phyloP scores from a whole-genome alignment of 306 rosid genomes.

The Vachellia collinsii region DNA sequence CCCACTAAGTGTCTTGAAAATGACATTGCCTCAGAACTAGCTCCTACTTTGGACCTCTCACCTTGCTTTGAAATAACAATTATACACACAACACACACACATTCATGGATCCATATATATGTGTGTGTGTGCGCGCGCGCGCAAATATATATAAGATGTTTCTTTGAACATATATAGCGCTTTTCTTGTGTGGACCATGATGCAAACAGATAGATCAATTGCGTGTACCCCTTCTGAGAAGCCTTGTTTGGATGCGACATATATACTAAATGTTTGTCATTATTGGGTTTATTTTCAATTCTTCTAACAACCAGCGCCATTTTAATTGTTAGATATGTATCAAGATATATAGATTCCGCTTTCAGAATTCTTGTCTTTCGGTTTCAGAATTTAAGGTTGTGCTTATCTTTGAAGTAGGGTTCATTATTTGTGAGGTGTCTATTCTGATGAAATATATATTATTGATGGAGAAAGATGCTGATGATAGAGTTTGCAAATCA shows the following conservation, averaged over 20 bases:
- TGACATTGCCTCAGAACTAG: constrained; percentile 59
- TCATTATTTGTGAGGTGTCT: not conserved
- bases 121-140: too few relatives aligned
- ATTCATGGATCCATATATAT: not conserved
- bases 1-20: constrained; percentile 56
- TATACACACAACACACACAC: not conserved
- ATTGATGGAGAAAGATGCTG: not conserved
- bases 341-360: not conserved
- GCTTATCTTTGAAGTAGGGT: constrained; percentile 14
- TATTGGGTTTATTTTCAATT: constrained; percentile 13
- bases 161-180: not conserved
- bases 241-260: constrained; percentile 42
- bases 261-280: constrained; percentile 31
- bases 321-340: not conserved
- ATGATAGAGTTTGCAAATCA: too few relatives aligned
- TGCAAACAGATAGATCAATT: constrained; percentile 13
- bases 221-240: constrained; percentile 39
- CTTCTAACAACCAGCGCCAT: constrained; percentile 18
- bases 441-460: not conserved
- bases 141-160: not conserved
- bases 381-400: constrained; percentile 27
- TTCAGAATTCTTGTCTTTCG: constrained; percentile 25
- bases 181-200: constrained; percentile 9
- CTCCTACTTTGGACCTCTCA: constrained; percentile 49
- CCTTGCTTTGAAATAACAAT: constrained; percentile 12